phyloP scores from a whole-genome alignment of 306 rosid genomes.

The Albizia julibrissin region DNA sequence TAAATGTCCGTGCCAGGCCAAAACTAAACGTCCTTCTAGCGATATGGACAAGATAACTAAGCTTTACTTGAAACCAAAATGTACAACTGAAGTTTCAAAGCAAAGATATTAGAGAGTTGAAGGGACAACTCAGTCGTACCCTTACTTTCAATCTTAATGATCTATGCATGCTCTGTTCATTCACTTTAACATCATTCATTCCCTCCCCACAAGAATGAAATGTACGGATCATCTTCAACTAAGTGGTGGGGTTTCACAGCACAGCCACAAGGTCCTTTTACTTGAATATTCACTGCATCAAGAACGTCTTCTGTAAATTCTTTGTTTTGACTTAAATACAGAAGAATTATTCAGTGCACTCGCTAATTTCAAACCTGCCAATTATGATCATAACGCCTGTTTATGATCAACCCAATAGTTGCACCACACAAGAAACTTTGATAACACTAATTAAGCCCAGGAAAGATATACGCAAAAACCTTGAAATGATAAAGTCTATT shows the following conservation, averaged over 20 bases:
- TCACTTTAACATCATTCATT: slow-evolving; percentile 30
- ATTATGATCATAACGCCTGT: neutral
- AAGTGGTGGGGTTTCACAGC: neutral
- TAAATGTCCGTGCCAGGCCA: neutral
- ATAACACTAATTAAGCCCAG: neutral
- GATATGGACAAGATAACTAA: slow-evolving; percentile 37
- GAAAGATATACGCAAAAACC: too few species aligned
- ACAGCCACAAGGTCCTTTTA: neutral
- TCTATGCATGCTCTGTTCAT: slow-evolving; percentile 1
- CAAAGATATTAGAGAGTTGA: slow-evolving; percentile 1
- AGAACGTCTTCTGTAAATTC: neutral
- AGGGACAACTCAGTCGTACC: slow-evolving; percentile 31
- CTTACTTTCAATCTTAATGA: neutral
- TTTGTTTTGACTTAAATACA: neutral
- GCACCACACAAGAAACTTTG: neutral
- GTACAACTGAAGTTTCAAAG: neutral
- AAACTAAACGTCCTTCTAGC: slow-evolving; percentile 10
- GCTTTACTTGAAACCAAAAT: neutral
- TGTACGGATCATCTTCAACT: neutral
- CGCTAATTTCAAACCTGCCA: neutral
- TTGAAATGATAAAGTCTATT: neutral
- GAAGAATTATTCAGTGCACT: neutral
- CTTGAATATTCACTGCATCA: neutral
- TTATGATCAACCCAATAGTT: neutral
- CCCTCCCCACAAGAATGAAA: neutral